Evolutionary conservation across 1,284 basidiomycete species (phyloP).

Genomic region (Rhizopogon hawkerae): DNA sequence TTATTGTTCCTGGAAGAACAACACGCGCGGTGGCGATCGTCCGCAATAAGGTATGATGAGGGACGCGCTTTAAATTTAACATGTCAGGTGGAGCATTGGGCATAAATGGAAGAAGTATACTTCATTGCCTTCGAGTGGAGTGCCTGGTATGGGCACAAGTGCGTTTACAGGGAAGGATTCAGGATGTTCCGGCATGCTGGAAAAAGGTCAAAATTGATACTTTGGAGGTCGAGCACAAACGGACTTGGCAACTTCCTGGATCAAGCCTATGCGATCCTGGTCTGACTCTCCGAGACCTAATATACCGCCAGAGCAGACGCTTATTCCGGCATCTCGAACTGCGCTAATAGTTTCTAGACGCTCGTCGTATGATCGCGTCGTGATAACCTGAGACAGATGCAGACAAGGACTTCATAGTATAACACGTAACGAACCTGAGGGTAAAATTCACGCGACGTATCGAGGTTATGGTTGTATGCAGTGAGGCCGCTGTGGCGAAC

Average conservation of each 20-base stretch:
- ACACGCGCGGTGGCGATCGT: conserved; percentile 95
- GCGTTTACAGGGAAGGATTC: conserved; percentile 99
- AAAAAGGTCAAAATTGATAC: conserved; percentile 7
- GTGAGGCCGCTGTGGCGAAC: conserved; percentile 67
- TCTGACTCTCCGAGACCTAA: conserved; percentile 91
- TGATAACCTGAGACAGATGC: conserved; percentile 66
- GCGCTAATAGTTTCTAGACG: conserved; percentile 83
- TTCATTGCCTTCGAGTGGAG: conserved; percentile 66
- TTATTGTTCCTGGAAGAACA: conserved; percentile 87
- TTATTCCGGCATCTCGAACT: conserved; percentile 92
- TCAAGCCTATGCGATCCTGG: conserved; percentile 85
- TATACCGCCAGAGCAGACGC: conserved; percentile 96
- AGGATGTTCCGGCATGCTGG: conserved; percentile 87
- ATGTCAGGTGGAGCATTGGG: conserved; percentile 9
- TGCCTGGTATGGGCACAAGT: conserved; percentile 72
- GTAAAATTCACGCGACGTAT: conserved; percentile 96
- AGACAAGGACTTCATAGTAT: conserved; percentile 2
- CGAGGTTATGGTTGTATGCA: conserved; percentile 98
- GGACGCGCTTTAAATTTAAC: conserved; percentile 49
- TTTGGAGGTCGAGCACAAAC: conserved; percentile 17
- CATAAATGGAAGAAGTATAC: conserved; percentile 26
- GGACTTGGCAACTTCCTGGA: conserved; percentile 88
- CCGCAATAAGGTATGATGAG: conserved; percentile 79
- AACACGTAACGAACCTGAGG: conserved; percentile 52
- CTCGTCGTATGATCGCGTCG: conserved; percentile 91